Evolutionary conservation across 148 eudicot species (phyloP).

Genomic region (Spergularia marina): DNA sequence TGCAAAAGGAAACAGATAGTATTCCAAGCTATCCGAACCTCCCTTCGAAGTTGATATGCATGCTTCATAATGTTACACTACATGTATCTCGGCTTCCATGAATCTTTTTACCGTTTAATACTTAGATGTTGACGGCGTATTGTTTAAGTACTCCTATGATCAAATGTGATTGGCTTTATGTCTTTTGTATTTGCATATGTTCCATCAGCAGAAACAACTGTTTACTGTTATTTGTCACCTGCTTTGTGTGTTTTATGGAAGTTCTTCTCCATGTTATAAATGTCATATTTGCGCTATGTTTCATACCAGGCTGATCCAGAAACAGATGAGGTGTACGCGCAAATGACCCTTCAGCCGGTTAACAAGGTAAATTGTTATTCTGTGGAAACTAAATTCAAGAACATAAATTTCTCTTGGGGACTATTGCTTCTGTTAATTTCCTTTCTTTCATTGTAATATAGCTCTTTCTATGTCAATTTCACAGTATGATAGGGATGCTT

Average conservation of each 20-base stretch:
- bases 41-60: conserved; percentile 93
- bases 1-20: conserved; percentile 84
- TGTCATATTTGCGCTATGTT: neutral
- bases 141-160: neutral
- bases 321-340: conserved; percentile 99
- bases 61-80: conserved; percentile 87
- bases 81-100: conserved; percentile 50
- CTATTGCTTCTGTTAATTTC: neutral
- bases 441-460: conserved; percentile 8
- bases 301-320: conserved; percentile 81
- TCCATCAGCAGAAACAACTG: neutral
- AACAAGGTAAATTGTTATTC: conserved; percentile 51
- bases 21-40: conserved; percentile 95
- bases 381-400: neutral
- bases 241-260: neutral
- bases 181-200: too few species aligned
- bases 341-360: conserved; percentile 98
- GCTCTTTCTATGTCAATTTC: conserved; percentile 17
- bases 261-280: conserved; percentile 2
- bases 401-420: neutral
- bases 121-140: neutral
- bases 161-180: neutral
- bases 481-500: conserved; percentile 92
- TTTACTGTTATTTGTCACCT: neutral
- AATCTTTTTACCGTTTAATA: neutral